Evolutionary conservation across 768 basidiomycete genomes (phyloP).

Genomic region (Boletus vinaceobasis): DNA sequence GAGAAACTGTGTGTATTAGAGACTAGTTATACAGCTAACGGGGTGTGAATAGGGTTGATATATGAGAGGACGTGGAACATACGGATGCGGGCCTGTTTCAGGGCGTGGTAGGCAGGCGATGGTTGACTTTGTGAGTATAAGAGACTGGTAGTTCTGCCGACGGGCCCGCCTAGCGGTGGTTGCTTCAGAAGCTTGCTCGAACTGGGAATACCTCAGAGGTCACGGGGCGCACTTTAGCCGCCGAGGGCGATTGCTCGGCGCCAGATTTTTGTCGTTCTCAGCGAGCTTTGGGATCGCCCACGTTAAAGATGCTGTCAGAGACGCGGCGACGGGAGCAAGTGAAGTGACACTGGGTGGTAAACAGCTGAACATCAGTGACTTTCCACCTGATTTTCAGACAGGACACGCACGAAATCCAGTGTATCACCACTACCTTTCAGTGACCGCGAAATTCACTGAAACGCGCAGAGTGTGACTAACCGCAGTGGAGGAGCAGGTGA

Average conservation of each 20-base stretch:
- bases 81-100: constrained; percentile 16
- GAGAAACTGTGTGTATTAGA: neutral
- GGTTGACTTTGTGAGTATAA: constrained; percentile 1
- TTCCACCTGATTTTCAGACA: too few species aligned
- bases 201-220: constrained; percentile 9
- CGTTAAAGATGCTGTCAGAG: neutral
- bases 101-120: neutral
- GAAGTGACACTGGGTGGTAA: neutral
- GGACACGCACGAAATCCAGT: too few species aligned
- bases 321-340: neutral
- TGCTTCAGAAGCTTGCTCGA: constrained; percentile 8
- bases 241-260: neutral
- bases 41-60: constrained; percentile 2
- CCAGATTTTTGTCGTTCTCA: neutral
- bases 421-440: too few species aligned
- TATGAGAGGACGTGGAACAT: neutral
- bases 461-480: too few species aligned
- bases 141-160: constrained; percentile 1
- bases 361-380: too few species aligned
- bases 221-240: constrained; percentile 8
- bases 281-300: neutral
- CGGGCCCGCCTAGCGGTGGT: constrained; percentile 6
- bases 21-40: constrained; percentile 6
- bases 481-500: neutral
- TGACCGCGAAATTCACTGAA: too few species aligned